Base-by-base conservation (phyloP, 129 eudicot species). In the Smallanthus sonchifolius region DNA sequence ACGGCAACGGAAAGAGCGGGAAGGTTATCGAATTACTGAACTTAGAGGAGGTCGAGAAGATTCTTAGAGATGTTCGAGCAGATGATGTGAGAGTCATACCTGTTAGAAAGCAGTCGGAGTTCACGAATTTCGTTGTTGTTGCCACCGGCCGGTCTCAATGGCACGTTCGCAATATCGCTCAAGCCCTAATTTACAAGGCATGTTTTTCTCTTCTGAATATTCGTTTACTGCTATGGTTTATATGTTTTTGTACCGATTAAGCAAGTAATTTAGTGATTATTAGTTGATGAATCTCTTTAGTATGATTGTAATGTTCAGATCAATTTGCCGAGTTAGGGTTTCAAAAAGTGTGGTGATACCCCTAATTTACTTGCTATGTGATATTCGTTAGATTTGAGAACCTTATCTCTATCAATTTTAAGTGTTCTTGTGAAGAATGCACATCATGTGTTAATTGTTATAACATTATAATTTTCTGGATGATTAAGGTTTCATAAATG, bases 161-260 rank as follows among this genome's bases (percentile, higher is more conserved):
- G 98, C 98, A 93, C 74, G 97, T 93, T 42, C 89, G 96, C 13
- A 90, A 93, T 70, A 93, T 93, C 52, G 94, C 91, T 49, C 97
- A 90, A 80, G 97, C 98, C 78, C 88, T 93, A 7, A 48, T 90
- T 81, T 84, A 93, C 82, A 74, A 90, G 98, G 98, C 70, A 72
- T 62, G 72, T 14, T 60, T 32, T 35, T 6, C n/a, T 9, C 13
- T 51, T 65, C 14, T 15, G 8, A 42, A 10, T 1, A 54, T 35
- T 75, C 20, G 24, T 43, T 74, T 42, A 9, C 7, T 15, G 45
- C 16, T 16, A n/a, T 2, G 6, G 8, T 47, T 47, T 6, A 17
- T 47, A 47, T 48, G 43, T 43, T 32, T 36, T 30, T 45, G 2
- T 45, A 14, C 16, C 7, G 45, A 49, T 15, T 14, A 5, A 17